Base-by-base conservation (phyloP, 1,284 basidiomycete genomes). In the Inonotus hispidus region DNA sequence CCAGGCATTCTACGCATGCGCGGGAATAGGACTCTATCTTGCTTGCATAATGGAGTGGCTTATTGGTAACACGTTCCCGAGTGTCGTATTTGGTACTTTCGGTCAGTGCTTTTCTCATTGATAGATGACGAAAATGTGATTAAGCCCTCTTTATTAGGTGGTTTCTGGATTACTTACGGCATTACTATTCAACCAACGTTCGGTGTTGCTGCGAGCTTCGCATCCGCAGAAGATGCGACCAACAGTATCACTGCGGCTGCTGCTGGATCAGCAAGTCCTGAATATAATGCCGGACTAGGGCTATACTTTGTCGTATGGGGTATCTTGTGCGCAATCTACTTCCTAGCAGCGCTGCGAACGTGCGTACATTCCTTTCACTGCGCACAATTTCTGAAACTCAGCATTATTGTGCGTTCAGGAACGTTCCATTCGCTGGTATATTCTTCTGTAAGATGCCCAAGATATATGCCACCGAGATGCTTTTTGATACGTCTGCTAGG, bases 51-150 rank as follows among this genome's bases (percentile, higher is more conserved):
- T 67, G 49, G 66, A 67, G 59, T 67, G 63, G 63, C 23, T 63
- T 4, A 60, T 64, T 5, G 66, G 66, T 43, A 67, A 67, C 32
- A 67, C 66, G 27, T 67, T 66, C 53, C 64, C 63, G 14, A 61
- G 62, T 49, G 66, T 67, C n/a, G 65, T 67, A 6, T 67, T 67
- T 45, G 63, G 65, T n/a, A 62, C 65, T 19, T 67, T 67, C 50
- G 66, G 65, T 66, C 10, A 16, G 65, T 55, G 27, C 10, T n/a
- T 59, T 49, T 49, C 16, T n/a, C 16, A 21, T 43, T 16, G 13
- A 21, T 16, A 16, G n/a, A n/a, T 16, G 19, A 16, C 6, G 16
- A 52, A 7, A 11, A 25, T 52, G 25, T 35, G 11, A 16, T 19
- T 52, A 14, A 52, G 6, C 25, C 13, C 10, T 16, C 35, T 2